Evolutionary conservation across 2,329 filamentous ascomycete species (phyloP).

Genomic region (Talaromyces sp.): DNA sequence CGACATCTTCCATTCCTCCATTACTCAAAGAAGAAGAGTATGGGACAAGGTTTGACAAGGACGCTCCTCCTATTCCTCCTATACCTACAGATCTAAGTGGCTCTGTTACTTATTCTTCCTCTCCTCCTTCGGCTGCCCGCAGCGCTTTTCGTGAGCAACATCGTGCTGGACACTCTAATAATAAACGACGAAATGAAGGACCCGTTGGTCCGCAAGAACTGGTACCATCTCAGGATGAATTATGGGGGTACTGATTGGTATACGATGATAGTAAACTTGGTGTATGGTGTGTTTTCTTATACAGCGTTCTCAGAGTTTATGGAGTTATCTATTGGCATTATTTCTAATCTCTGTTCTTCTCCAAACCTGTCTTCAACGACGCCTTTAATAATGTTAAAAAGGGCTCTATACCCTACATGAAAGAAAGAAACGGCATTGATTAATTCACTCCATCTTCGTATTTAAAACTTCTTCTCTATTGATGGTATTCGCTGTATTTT

Average conservation of each 20-base stretch:
- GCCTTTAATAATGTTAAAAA: neutral
- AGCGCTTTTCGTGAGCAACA: constrained; percentile 10
- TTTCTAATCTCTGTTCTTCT: neutral
- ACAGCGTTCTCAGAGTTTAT: neutral
- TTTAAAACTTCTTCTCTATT: no score
- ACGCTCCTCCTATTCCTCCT: constrained; percentile 7
- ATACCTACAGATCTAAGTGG: neutral
- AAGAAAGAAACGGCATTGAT: neutral
- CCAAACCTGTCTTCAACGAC: neutral
- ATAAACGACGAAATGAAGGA: neutral
- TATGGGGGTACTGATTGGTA: constrained; percentile 32
- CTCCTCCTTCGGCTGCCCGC: constrained; percentile 8
- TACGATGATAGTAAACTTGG: neutral
- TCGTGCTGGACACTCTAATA: neutral
- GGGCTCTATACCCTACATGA: neutral
- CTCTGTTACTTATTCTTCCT: neutral
- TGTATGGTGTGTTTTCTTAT: neutral
- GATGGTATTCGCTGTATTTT: no score
- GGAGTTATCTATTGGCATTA: neutral
- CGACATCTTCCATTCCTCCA: constrained; percentile 20
- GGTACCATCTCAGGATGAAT: constrained; percentile 40
- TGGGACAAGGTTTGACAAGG: neutral
- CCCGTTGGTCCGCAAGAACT: constrained; percentile 26
- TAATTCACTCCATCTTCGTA: neutral
- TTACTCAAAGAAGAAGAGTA: constrained; percentile 6